Evolutionary conservation across 352 stramenopile species (phyloP).

Genomic region (Globisporangium paroecandrum): DNA sequence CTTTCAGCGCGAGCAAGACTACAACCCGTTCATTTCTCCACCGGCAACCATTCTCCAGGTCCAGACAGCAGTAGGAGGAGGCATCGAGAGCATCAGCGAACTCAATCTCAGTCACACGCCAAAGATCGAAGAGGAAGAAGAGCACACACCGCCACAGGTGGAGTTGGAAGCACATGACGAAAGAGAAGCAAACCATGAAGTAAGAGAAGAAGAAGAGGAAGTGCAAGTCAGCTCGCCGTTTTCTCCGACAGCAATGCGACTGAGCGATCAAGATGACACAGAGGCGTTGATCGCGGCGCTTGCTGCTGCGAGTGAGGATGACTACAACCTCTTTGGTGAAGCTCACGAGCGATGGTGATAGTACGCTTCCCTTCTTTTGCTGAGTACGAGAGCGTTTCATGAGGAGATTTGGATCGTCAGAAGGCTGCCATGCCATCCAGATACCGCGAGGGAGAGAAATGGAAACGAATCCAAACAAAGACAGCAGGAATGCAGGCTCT

Average conservation of each 20-base stretch:
- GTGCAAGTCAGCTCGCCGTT: background rate
- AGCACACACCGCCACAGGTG: background rate
- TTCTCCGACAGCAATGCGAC: background rate
- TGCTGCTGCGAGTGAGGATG: constrained; percentile 12
- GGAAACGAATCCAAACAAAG: background rate
- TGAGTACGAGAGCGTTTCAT: background rate
- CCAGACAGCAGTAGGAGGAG: background rate
- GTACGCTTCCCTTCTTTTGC: background rate
- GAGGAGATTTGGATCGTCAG: background rate
- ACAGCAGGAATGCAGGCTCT: no score
- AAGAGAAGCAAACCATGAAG: background rate
- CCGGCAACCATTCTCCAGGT: background rate
- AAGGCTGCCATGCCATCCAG: background rate
- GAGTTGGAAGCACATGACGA: background rate
- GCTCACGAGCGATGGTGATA: background rate
- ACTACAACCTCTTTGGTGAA: constrained; percentile 15
- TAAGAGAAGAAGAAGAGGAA: background rate
- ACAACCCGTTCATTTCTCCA: constrained; percentile 36
- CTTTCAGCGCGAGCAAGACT: constrained; percentile 34
- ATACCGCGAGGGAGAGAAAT: background rate
- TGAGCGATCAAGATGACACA: constrained; percentile 12
- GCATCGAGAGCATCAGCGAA: background rate
- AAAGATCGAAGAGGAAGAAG: constrained; percentile 7
- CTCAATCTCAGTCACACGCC: constrained; percentile 4
- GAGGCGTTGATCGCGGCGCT: constrained; percentile 12